Conservation (phyloP, 2,329 filamentous ascomycete genomes). For the Pseudogymnoascus sp. region DNA sequence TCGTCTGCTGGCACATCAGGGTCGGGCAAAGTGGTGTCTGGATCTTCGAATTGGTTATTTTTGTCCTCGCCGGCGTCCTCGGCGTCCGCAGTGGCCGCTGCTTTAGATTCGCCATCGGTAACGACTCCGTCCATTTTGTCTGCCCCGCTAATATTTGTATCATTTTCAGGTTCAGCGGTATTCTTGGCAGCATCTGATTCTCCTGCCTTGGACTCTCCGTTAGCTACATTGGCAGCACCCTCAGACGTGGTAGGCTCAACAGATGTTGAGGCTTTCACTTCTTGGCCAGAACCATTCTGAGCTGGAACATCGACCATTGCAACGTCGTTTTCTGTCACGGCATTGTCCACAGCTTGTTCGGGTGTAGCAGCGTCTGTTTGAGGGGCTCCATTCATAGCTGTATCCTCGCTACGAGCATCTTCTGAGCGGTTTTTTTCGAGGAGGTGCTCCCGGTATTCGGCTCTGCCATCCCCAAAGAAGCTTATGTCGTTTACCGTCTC, state of each 20-base stretch:
- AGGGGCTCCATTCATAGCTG: conserved; percentile 11
- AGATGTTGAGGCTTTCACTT: neutral
- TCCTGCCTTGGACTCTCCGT: neutral
- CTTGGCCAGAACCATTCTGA: neutral
- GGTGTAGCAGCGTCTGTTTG: neutral
- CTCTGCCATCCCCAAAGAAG: conserved; percentile 35
- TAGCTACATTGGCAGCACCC: neutral
- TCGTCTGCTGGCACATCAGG: conserved; percentile 3
- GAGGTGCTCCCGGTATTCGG: conserved; percentile 18
- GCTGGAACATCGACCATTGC: conserved; percentile 1
- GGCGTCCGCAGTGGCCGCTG: neutral
- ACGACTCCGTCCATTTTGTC: conserved; percentile 3
- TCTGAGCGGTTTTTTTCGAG: conserved; percentile 19
- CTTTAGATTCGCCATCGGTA: neutral
- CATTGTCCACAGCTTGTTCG: neutral
- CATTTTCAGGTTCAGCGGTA: neutral
- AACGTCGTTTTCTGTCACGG: neutral
- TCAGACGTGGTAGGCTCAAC: neutral
- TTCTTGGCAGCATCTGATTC: conserved; percentile 1
- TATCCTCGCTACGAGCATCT: conserved; percentile 21
- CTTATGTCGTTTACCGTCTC: conserved; percentile 48
- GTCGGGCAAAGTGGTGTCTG: conserved; percentile 5
- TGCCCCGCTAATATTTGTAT: neutral
- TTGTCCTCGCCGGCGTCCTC: neutral
- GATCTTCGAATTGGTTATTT: neutral